Evolutionary conservation across 371 early-diverging fungal genomes (phyloP), one percentile per base, ranked within the genome.

Genomic region (Hamiltosporidium tvaerminnensis): DNA sequence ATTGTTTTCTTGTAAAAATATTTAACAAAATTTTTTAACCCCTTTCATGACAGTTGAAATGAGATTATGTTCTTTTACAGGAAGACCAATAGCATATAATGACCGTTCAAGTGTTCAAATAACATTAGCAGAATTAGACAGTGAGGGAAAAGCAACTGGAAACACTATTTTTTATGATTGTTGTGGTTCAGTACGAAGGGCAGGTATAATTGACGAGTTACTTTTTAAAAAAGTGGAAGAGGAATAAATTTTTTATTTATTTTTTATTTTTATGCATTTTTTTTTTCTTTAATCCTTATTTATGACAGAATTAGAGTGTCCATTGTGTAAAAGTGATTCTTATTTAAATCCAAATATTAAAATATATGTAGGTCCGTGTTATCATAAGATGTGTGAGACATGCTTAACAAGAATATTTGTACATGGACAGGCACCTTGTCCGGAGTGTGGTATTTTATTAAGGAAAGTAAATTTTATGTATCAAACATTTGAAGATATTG

Each of bases 341-440:
- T 80, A 76, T 69, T 64, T 80, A 37, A 80, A 78, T 56, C 80
- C 80, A 23, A 61, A 68, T 38, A 72, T 80, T 62, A 73, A 77
- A 37, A 32, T 80, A 23, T 78, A 66, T 67, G 65, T 76, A 12
- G 75, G 78, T 64, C 77, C 80, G 4, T 80, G 80, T 59, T 80
- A 76, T 57, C 80, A 80, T 59, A 77, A 72, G 54, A 63, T 80
- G 47, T 80, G 80, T 65, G 75, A 77, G 37, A 57, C 63, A 34
- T 80, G 80, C 58, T 57, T 80, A 1, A 49, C 58, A 33, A 50
- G 71, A 38, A 58, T 73, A 48, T 80, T 76, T 68, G 10, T 57
- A 34, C 50, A 59, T 50, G 78, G 80, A 2, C 61, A 57, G 16
- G 73, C 72, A n/a, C 69, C 74, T 49, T 80, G 80, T 68, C 75